Base-by-base conservation (phyloP, 2,329 filamentous ascomycete species). In the Metarhizium brunneum region DNA sequence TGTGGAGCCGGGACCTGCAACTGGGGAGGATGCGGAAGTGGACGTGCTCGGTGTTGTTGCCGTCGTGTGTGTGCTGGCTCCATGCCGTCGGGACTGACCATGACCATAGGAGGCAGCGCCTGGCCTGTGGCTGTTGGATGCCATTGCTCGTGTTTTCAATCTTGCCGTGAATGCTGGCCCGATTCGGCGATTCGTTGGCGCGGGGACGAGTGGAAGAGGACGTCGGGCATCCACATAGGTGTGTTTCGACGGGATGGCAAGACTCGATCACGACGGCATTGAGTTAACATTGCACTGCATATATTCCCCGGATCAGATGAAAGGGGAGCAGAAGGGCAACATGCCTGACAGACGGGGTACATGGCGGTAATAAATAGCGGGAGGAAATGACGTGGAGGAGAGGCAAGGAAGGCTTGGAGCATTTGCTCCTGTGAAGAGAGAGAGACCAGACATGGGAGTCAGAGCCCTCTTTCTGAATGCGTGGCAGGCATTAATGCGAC, bases 1-100 rank as follows among this genome's bases (percentile, higher is more conserved):
- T n/a, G 50, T 49, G 38, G 55, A n/a, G 53, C 54, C 29, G 38
- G 52, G 13, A 51, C 47, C 36, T 50, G 54, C 57, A 49, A 54
- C 47, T 38, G 57, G 29, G 13, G 55, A n/a, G 29, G 38, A 32
- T 6, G 32, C 10, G 32, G 25, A 25, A 4, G 25, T 25, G 25
- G 25, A 25, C 25, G 52, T n/a, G 25, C 18, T 42, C 20, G 51
- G 47, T 7, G 47, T 36, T 48, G 47, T 45, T 13, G 18, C 18
- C 18, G 16, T 20, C 4, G 42, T 6, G 5, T 20, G 16, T 45
- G 42, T 7, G 42, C 32, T 11, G 32, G 32, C 32, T 35, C 42
- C 38, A 40, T 40, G 38, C 38, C 14, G 38, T 16, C 38, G 38
- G 38, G 38, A 40, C 38, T 40, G 38, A 10, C 38, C 38, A 16